phyloP scores from a whole-genome alignment of 345 rosid species.

The Noccaea bulbosa region DNA sequence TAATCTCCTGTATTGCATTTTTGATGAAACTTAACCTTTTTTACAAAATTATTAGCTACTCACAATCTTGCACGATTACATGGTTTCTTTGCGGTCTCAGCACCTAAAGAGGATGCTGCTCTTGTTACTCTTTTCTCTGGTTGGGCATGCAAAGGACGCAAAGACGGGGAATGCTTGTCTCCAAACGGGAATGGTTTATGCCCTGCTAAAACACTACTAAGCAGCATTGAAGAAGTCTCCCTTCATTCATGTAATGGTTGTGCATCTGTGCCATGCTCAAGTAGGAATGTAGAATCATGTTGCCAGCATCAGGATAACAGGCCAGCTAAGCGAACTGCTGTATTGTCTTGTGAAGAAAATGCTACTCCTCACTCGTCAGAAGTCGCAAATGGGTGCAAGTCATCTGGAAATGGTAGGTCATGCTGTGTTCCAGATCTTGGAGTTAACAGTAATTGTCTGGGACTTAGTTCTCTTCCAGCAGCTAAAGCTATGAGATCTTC shows the following conservation, averaged over 20 bases:
- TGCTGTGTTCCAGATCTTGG: slow-evolving; percentile 93
- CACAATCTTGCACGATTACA: slow-evolving; percentile 21
- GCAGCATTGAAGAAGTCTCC: slow-evolving; percentile 61
- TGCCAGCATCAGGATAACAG: slow-evolving; percentile 47
- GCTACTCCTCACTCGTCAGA: slow-evolving; percentile 38
- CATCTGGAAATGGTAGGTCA: slow-evolving; percentile 53
- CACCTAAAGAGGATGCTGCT: slow-evolving; percentile 69
- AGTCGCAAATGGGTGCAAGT: slow-evolving; percentile 41
- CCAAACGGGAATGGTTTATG: slow-evolving; percentile 61
- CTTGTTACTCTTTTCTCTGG: slow-evolving; percentile 86
- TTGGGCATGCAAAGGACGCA: slow-evolving; percentile 93
- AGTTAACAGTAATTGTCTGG: slow-evolving; percentile 63
- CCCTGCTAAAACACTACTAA: slow-evolving; percentile 53
- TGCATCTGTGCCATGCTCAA: slow-evolving; percentile 44
- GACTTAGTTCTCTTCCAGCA: slow-evolving; percentile 68
- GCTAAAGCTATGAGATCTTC: slow-evolving; percentile 79
- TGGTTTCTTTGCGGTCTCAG: slow-evolving; percentile 49
- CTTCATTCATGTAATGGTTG: slow-evolving; percentile 54
- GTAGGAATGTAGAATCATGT: slow-evolving; percentile 34
- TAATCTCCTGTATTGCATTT: slow-evolving; percentile 19
- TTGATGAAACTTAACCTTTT: slow-evolving; percentile 23
- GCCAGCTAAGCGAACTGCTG: slow-evolving; percentile 55
- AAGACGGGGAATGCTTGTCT: slow-evolving; percentile 66
- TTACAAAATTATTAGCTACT: slow-evolving; percentile 16
- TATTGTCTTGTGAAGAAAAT: slow-evolving; percentile 45